phyloP scores from a whole-genome alignment of 306 rosid species.

The Quercus cerris region DNA sequence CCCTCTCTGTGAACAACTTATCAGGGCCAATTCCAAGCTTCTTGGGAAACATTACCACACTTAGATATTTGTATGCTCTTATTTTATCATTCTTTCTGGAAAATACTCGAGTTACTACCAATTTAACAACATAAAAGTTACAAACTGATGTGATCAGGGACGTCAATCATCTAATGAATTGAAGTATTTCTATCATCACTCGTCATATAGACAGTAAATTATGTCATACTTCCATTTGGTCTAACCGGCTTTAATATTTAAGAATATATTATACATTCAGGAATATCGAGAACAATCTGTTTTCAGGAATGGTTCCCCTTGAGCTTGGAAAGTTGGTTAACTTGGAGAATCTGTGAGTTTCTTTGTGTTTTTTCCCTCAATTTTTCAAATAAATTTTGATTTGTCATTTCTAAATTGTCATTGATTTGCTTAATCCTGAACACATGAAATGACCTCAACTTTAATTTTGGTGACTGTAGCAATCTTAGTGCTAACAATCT shows the following conservation, averaged over 20 bases:
- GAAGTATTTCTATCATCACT: too few relatives aligned
- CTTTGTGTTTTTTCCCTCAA: background rate
- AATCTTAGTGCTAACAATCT: slow-evolving; percentile 16
- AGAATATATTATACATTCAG: background rate
- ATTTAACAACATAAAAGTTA: too few relatives aligned
- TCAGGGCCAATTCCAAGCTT: slow-evolving; percentile 23
- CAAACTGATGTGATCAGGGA: too few relatives aligned
- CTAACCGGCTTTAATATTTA: background rate
- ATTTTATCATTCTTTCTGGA: background rate
- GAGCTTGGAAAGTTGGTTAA: slow-evolving; percentile 10
- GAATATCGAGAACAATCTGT: slow-evolving; percentile 14
- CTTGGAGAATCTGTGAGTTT: slow-evolving; percentile 21
- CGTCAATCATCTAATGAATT: too few relatives aligned
- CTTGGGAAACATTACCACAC: slow-evolving; percentile 19
- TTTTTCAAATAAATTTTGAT: background rate
- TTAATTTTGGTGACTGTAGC: slow-evolving; percentile 11
- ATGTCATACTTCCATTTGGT: background rate
- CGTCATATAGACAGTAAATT: too few relatives aligned
- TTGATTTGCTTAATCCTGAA: background rate
- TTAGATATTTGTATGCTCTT: background rate
- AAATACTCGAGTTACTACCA: too few relatives aligned
- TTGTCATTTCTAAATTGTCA: fast-evolving
- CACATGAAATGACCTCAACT: background rate
- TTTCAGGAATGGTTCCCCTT: background rate
- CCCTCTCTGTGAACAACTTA: slow-evolving; percentile 10